Base-by-base conservation (phyloP, 257 asterid genomes). In the Forsythia suspensa region DNA sequence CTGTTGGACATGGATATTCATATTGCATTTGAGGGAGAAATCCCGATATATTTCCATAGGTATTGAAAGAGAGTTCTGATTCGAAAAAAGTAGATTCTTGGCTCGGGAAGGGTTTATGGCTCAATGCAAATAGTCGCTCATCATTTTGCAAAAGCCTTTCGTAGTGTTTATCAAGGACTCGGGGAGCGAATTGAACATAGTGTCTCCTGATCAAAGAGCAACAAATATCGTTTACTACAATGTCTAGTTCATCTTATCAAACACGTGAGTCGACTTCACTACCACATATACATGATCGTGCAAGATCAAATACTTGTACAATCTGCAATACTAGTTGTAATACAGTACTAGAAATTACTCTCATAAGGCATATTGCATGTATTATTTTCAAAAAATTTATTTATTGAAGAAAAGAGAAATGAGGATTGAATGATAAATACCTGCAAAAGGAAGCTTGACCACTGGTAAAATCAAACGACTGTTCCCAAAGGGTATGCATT, bases 401-500 rank as follows among this genome's bases (percentile, higher is more conserved):
- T 29, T 29, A 29, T 29, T 29, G 2, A 8, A 41, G 44, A 41
- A 41, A 0, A 1, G 34, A 29, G 34, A 44, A 44, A 11, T 7
- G 11, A 9, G 52, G 3, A 11, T 44, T 5, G 63, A 52, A 52
- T 41, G 48, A 48, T 29, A 0, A 21, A 21, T 78, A 87, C 93
- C 90, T 87, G 37, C 16, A 75, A 5, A 2, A 39, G 15, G 71
- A 61, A 73, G 92, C 94, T 73, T 87, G 84, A 11, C 87, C 88
- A 15, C 79, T 73, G 0, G 94, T 90, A 37, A 90, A 90, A 81
- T 90, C 92, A n/a, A 13, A 0, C 7, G 80, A 21, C 5, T 7
- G 77, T 12, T 81, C 59, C 94, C 94, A 90, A 3, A 59, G 70
- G 3, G 89, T 85, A 52, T 88, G 94, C 81, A 85, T 86, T 42